Evolutionary conservation across 371 early-diverging fungal species (phyloP).

Genomic region (Batkoa obscura): DNA sequence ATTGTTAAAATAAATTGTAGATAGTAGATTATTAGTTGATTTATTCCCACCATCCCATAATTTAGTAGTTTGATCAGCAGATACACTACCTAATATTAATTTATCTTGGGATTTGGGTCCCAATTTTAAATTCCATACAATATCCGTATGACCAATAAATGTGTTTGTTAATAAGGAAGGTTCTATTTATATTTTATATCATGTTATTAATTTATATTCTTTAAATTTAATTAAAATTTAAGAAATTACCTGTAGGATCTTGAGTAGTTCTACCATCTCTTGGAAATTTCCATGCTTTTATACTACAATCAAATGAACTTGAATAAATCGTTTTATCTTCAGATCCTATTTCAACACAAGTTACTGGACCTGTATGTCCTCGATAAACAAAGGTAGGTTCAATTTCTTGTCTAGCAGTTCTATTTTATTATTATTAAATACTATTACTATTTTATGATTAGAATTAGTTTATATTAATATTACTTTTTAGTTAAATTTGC

Average conservation of each 20-base stretch:
- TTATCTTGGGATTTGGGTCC: constrained; percentile 10
- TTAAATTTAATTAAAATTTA: background rate
- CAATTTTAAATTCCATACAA: constrained; percentile 53
- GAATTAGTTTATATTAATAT: background rate
- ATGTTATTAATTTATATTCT: background rate
- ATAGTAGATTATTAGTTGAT: constrained; percentile 20
- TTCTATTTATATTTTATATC: constrained; percentile 15
- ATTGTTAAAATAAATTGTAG: constrained; percentile 25
- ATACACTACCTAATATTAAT: constrained; percentile 45
- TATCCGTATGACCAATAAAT: constrained; percentile 62
- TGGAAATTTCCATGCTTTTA: constrained; percentile 58
- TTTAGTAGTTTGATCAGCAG: constrained; percentile 65
- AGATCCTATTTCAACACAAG: constrained; percentile 38
- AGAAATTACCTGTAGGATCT: background rate
- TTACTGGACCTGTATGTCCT: constrained; percentile 55
- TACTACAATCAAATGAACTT: constrained; percentile 50
- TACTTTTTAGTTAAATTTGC: constrained; percentile 2
- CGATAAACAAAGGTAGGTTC: constrained; percentile 60
- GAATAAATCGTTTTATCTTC: constrained; percentile 41
- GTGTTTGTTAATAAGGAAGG: constrained; percentile 29
- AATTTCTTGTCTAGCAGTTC: constrained; percentile 19
- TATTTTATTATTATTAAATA: background rate
- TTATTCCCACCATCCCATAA: constrained; percentile 48
- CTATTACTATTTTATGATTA: background rate
- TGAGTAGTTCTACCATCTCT: background rate